Evolutionary conservation across 441 rosid genomes (phyloP).

Genomic region (Brassica hybrid): DNA sequence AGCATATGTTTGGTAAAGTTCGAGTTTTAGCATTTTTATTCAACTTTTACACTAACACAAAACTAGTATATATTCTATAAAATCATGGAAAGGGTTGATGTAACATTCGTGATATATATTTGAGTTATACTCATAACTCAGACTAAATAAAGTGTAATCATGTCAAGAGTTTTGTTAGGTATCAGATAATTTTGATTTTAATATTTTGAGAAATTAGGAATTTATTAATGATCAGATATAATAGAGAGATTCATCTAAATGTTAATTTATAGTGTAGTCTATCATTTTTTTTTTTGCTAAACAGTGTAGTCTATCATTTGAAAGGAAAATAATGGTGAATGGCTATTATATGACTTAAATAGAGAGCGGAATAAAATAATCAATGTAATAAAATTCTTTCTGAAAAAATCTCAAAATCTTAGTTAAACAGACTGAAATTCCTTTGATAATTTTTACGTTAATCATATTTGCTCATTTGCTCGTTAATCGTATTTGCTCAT

Average conservation of each 20-base stretch:
- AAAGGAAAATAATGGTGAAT: not conserved
- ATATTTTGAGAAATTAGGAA: not conserved
- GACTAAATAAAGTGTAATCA: not conserved
- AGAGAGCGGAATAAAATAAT: too few species aligned
- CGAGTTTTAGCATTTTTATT: not conserved
- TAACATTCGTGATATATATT: not conserved
- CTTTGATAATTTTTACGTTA: not conserved
- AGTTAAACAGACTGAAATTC: too few species aligned
- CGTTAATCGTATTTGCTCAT: not conserved
- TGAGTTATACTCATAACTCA: not conserved
- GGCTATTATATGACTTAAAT: too few species aligned
- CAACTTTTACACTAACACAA: not conserved
- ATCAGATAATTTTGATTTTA: not conserved
- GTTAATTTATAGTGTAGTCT: not conserved
- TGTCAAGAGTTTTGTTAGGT: not conserved
- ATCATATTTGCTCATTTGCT: not conserved
- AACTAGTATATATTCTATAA: not conserved
- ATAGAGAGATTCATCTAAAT: not conserved
- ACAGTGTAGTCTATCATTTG: not conserved
- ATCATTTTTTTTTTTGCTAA: too few species aligned
- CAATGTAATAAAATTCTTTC: too few species aligned
- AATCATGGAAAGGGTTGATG: not conserved
- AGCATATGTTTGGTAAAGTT: conserved; percentile 2
- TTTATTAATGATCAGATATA: conserved; percentile 1
- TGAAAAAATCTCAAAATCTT: too few species aligned